Evolutionary conservation across 192 early-diverging fungal genomes (phyloP), one percentile per base, ranked within the genome.

Genomic region (Glomus cerebriforme): DNA sequence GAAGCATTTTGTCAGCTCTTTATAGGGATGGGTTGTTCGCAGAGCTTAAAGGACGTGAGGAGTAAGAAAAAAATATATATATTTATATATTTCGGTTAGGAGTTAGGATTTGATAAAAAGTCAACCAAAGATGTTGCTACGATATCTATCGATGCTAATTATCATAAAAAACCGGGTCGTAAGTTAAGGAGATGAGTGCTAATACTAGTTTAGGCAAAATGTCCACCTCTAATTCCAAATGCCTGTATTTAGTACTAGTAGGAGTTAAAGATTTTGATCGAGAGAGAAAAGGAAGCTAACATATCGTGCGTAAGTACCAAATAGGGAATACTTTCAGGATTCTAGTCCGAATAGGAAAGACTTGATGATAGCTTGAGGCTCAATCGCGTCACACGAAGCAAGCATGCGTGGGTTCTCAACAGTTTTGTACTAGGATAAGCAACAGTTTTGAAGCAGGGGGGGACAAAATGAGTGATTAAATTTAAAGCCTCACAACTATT

Each of bases 11-110:
- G 24, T 17, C 27, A 9, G 22, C 39, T 73, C 35, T 27, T 35
- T 73, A 26, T 15, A 45, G 43, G 47, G 22, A 73, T 13, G 15
- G 27, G 71, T 29, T 49, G 45, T 73, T 27, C 35, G n/a, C 15
- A 31, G 27, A 49, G 71, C 27, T 49, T 35, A 8, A 49, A 39
- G 67, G 37, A 43, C 32, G 67, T 39, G 24, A 49, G 27, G 26
- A 26, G 71, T 45, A 54, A 73, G 29, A 73, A 54, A 73, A 73
- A 73, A 73, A 58, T 73, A 47, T 54, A 27, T 29, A 8, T 26
- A 47, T 54, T 24, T 29, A 8, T 26, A 64, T 64, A 3, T 54
- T 54, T 54, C 47, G 47, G 47, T 54, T 54, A 54, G 47, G 63
- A 15, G 24, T 64, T 27, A 26, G 63, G 63, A 31, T 31, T 64